phyloP scores from a whole-genome alignment of 208 protist species.

The Leishmania arabica region DNA sequence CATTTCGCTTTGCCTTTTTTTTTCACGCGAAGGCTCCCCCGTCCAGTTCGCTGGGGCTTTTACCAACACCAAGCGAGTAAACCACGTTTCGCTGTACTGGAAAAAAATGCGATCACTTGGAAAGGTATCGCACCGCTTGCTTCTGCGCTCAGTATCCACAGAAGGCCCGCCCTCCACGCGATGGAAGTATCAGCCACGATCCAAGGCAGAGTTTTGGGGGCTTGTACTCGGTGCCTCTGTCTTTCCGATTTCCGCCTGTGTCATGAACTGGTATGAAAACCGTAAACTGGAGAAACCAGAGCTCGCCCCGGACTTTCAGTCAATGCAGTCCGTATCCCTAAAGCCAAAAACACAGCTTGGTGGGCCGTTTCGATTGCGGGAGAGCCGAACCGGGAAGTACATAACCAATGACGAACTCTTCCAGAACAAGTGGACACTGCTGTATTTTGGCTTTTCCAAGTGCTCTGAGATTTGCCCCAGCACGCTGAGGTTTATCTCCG shows the following conservation, averaged over 20 bases:
- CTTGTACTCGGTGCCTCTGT: conserved; percentile 55
- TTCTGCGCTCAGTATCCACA: conserved; percentile 15
- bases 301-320: conserved; percentile 55
- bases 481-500: conserved; percentile 67
- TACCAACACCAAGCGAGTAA: not conserved
- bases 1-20: not conserved
- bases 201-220: conserved; percentile 63
- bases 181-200: conserved; percentile 52
- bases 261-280: conserved; percentile 62
- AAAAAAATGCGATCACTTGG: conserved; percentile 7
- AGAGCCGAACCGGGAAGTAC: conserved; percentile 61
- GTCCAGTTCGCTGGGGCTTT: not conserved
- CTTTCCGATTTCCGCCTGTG: conserved; percentile 48
- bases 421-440: conserved; percentile 73
- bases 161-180: not conserved
- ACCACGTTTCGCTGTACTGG: not conserved
- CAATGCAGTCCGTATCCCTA: conserved; percentile 41
- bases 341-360: conserved; percentile 62
- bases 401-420: conserved; percentile 76
- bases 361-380: conserved; percentile 64
- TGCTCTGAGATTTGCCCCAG: conserved; percentile 85
- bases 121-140: not conserved
- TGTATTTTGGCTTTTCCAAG: conserved; percentile 91
- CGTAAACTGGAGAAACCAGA: conserved; percentile 29
- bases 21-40: not conserved